Base-by-base conservation (phyloP, 345 rosid species). In the Conringia planisiliqua region DNA sequence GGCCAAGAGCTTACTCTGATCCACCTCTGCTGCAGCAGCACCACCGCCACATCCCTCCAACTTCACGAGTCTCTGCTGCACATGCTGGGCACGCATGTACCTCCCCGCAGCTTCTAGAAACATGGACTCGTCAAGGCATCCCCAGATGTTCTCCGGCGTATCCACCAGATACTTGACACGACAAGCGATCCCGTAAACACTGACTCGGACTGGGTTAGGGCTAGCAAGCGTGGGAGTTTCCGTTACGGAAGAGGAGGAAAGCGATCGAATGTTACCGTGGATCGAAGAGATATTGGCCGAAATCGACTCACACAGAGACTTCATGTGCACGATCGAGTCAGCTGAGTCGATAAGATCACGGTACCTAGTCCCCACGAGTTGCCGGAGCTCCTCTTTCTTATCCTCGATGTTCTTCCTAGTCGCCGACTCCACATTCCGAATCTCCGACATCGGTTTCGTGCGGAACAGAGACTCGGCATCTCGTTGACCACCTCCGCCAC, bases 341-440 rank as follows among this genome's bases (percentile, higher is more conserved):
- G 98, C 98, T 7, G 97, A 94, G 82, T 94, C 98, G 71, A 94
- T 94, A 17, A 94, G 88, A 79, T 94, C 97, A 3, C 97, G 84
- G 82, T 94, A 94, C 50, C 96, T 83, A 80, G 88, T 91, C 62
- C 96, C 98, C 0, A 94, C 93, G 55, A 94, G 82, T 50, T 87
- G 97, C 22, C 96, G 88, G 56, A 94, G 94, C 89, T 94, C 98
- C 82, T 91, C 96, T 81, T 87, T 86, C 89, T 94, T 94, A 72
- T 89, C 87, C 67, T 91, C 86, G 81, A 92, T 88, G 88, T 91
- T 97, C 35, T 86, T 87, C 64, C 83, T 82, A 39, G 97, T 88
- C 48, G 82, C 60, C 60, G 87, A 76, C 80, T 92, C 97, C 71
- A 82, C 91, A 69, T 72, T 89, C 12, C 97, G 92, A 78, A 95